Evolutionary conservation across 1,284 basidiomycete species (phyloP).

Genomic region (Schizophyllum commune): DNA sequence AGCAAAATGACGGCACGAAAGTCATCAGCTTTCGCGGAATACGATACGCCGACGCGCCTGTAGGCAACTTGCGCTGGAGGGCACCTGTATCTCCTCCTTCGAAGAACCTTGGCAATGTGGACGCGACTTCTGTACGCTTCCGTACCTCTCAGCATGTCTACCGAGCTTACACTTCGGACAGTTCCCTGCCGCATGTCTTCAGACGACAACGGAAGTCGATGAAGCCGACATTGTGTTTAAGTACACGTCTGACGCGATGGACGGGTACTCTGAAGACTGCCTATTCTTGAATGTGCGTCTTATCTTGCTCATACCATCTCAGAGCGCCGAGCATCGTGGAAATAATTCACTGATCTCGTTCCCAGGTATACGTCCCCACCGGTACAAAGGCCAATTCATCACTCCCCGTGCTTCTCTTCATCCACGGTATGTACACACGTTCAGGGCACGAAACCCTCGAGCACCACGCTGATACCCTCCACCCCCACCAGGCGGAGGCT

Average conservation of each 20-base stretch:
- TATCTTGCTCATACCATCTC: conserved; percentile 9
- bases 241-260: neutral
- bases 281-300: conserved; percentile 31
- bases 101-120: conserved; percentile 24
- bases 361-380: conserved; percentile 17
- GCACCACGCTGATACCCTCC: too few relatives aligned
- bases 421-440: too few relatives aligned
- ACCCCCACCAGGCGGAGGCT: conserved; percentile 36
- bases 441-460: conserved; percentile 3
- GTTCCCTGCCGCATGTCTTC: conserved; percentile 26
- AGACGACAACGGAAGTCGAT: conserved; percentile 18
- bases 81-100: conserved; percentile 31
- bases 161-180: conserved; percentile 7
- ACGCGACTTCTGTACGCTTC: conserved; percentile 24
- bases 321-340: too few relatives aligned
- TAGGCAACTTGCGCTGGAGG: conserved; percentile 28
- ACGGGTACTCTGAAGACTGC: conserved; percentile 26
- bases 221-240: conserved; percentile 15
- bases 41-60: conserved; percentile 31
- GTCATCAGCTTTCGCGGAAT: conserved; percentile 29
- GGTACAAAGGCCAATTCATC: neutral
- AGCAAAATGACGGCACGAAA: conserved; percentile 18
- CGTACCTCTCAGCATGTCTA: neutral
- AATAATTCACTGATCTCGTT: neutral
- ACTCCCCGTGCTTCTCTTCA: conserved; percentile 8